A percentile compares a stretch with the other conserved stretches of the same genome.
phyloP scores from a whole-genome alignment of 306 rosid species.

The Sphenostylis stenocarpa region DNA sequence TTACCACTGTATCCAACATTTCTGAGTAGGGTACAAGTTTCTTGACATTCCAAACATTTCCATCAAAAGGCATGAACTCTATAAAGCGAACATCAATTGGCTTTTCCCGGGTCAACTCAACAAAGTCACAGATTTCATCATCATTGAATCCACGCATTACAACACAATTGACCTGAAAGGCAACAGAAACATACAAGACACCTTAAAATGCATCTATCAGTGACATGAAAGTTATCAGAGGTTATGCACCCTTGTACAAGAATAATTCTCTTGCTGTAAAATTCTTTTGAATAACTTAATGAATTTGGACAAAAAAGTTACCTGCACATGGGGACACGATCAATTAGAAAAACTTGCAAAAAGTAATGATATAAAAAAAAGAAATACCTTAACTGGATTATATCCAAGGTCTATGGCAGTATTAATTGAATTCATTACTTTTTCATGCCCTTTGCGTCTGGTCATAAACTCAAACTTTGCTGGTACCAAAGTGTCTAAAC shows the following conservation, averaged over 20 bases:
- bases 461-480: conserved; percentile 93
- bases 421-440: conserved; percentile 78
- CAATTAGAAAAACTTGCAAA: neutral
- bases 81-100: conserved; percentile 88
- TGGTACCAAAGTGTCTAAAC: conserved; percentile 83
- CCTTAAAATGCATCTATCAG: conserved; percentile 21
- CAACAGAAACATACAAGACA: conserved; percentile 24
- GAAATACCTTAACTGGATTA: conserved; percentile 80
- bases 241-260: neutral
- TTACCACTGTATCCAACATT: conserved; percentile 95
- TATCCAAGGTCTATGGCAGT: conserved; percentile 79
- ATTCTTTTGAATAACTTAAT: neutral
- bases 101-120: conserved; percentile 77
- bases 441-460: conserved; percentile 84
- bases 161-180: conserved; percentile 83
- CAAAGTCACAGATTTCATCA: conserved; percentile 84
- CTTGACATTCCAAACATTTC: conserved; percentile 98
- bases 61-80: conserved; percentile 99
- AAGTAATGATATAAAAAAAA: neutral
- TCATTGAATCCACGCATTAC: conserved; percentile 95
- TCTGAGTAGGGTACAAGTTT: conserved; percentile 87
- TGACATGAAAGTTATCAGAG: neutral
- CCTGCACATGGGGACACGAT: neutral
- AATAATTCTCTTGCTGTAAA: neutral
- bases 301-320: conserved; percentile 22